Base-by-base conservation (phyloP, 495 filamentous ascomycete genomes). In the Pseudoneurospora amorphoporcata region DNA sequence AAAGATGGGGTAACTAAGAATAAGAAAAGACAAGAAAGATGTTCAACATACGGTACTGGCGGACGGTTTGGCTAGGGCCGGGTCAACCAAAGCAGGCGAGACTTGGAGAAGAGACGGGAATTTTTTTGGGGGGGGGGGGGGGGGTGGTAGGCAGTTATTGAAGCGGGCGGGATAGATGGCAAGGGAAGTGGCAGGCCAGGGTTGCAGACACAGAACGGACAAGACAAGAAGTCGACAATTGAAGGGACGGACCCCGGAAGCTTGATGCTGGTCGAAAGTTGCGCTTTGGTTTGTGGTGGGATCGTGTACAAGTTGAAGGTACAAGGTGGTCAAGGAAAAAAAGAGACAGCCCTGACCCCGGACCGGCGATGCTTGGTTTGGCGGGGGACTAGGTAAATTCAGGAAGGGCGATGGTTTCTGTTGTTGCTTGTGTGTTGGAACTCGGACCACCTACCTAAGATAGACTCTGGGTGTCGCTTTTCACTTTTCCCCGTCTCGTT, bases 1-100 rank as follows among this genome's bases (percentile, higher is more conserved):
- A 71, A 75, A 76, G 75, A 75, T 73, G 75, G 76, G 76, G 75
- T 76, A 79, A 75, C 69, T 61, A 71, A 75, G 47, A 70, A 68
- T 69, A 65, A 41, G 73, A 75, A 75, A 74, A 76, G 72, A 78
- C 70, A 71, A 72, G 65, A 71, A 72, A 12, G 69, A 70, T 42
- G 72, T 40, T 70, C 42, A 70, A 74, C 70, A 65, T 75, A 75
- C 74, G 37, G 38, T 68, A 61, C 71, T 40, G 69, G 42, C 69
- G 42, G 23, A 70, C 69, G 39, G 53, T 65, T 70, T 45, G 69
- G 39, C 43, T 47, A 9, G 69, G 35, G 23, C 69, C 43, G 69
- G 40, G 40, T 70, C 23, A 70, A 45, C 69, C 39, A 45, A 45
- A 47, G 39, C 19, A 40, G 69, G 69, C 39, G 39, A 70, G 39